Base-by-base conservation (phyloP, 129 eudicot species). In the Deinandra increscens region DNA sequence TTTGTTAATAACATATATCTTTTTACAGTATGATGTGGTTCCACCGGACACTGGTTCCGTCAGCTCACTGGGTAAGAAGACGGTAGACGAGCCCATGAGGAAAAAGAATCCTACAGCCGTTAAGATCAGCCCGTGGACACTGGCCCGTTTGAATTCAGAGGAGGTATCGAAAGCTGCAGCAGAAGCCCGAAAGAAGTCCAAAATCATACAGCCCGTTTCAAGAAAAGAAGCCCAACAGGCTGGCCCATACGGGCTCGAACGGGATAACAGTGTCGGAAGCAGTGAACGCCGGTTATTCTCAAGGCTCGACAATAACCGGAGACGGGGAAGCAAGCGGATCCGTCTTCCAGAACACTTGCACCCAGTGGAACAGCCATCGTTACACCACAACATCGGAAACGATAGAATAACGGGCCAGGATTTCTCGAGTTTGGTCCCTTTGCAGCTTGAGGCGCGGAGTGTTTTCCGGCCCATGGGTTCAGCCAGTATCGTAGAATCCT, bases 101-200 rank as follows among this genome's bases (percentile, higher is more conserved):
- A 89, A 82, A 75, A 94, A 89, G 93, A 94, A 87, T 44, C 85
- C 87, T 0, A 39, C 90, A 55, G 70, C 97, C 5, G 97, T 94
- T 11, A 94, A 94, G 75, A 89, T 94, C 80, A 94, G 99, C 63
- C 97, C 99, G 19, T 94, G 97, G 99, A 80, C 99, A 37, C 68
- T 94, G 66, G 96, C 99, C 41, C 88, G 99, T 41, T 77, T 94
- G 49, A 94, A 89, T 45, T 93, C 97, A 4, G 93, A 94, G 56
- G 99, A 94, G 38, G 96, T 94, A 7, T 77, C 99, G 0, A 94
- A 87, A 78, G 95, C 93, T 48, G 99, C 99, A 71, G 90, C 97
- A 14, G 99, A 94, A 78, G 97, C 97, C 58, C 87, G 99, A 78
- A 94, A 87, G 74, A 94, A 85, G 75, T 94, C 99, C 62, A 94